Conservation (phyloP, 345 rosid genomes). For the Theobroma cacao region DNA sequence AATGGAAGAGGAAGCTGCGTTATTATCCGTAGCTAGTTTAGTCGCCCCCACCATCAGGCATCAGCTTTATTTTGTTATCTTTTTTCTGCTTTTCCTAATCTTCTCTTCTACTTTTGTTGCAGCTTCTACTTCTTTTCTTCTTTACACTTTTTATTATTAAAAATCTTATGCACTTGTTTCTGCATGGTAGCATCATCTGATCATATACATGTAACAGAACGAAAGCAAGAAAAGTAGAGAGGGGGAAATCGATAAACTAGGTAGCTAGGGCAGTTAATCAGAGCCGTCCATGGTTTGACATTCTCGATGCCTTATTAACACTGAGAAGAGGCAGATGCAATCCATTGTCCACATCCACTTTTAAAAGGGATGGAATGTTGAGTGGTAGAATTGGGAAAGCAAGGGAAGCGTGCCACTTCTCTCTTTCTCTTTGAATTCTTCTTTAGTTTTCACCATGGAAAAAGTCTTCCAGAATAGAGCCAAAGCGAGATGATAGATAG, state of each 20-base stretch:
- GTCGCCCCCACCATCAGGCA: neutral
- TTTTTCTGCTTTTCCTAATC: neutral
- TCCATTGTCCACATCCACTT: slow-evolving; percentile 12
- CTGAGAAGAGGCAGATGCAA: neutral
- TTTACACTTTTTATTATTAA: neutral
- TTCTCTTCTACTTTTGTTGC: neutral
- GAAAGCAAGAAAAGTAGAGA: neutral
- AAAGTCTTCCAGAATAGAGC: neutral
- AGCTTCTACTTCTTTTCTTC: slow-evolving; percentile 6
- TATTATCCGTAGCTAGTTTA: neutral
- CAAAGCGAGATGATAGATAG: slow-evolving; percentile 5
- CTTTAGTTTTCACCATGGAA: neutral
- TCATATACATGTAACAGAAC: neutral
- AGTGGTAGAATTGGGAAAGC: neutral
- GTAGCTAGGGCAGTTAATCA: neutral
- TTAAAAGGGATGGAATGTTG: neutral
- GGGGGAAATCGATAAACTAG: neutral
- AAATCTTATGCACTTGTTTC: neutral
- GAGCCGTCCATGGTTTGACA: neutral
- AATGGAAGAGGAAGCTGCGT: neutral
- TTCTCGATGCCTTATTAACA: neutral
- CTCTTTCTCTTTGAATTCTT: neutral
- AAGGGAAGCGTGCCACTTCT: neutral
- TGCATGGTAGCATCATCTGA: neutral
- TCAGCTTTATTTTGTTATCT: slow-evolving; percentile 7